phyloP scores from a whole-genome alignment of 306 rosid genomes.

The Alnus rubra region DNA sequence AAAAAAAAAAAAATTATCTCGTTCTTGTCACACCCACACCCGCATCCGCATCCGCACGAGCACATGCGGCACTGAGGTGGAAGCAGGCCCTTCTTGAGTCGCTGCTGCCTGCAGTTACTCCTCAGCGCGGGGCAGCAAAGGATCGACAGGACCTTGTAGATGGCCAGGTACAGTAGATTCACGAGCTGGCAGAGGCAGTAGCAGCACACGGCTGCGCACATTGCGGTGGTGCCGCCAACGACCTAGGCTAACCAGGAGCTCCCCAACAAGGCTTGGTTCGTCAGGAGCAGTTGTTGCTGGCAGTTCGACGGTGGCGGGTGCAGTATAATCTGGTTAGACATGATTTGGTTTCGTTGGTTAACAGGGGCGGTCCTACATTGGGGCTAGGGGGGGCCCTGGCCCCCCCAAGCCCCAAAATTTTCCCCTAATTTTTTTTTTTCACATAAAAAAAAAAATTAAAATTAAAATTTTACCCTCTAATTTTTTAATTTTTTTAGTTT shows the following conservation, averaged over 20 bases:
- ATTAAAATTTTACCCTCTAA: no score
- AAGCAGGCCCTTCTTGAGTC: conserved; percentile 26
- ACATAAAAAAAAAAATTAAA: no score
- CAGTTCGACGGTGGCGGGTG: conserved; percentile 30
- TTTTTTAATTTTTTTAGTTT: no score
- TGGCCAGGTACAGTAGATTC: conserved; percentile 49
- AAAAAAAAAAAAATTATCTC: no score
- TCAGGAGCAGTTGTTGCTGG: conserved; percentile 39
- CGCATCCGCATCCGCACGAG: no score
- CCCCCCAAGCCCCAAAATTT: no score
- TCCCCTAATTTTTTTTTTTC: no score
- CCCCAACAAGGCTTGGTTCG: conserved; percentile 10
- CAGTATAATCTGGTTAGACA: conserved; percentile 40
- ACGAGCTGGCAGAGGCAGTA: conserved; percentile 59
- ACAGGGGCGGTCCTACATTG: no score
- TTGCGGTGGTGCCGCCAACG: conserved; percentile 77
- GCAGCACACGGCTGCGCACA: conserved; percentile 81
- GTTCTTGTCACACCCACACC: conserved; percentile 38
- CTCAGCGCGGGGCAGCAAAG: conserved; percentile 48
- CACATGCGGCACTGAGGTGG: conserved; percentile 22
- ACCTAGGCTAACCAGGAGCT: conserved; percentile 55
- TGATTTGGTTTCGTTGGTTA: background rate
- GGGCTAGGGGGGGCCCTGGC: no score
- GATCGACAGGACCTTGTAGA: conserved; percentile 76
- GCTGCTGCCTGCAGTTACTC: conserved; percentile 25